Evolutionary conservation across 345 rosid species (phyloP).

Genomic region (Eucalyptus cladocalyx): DNA sequence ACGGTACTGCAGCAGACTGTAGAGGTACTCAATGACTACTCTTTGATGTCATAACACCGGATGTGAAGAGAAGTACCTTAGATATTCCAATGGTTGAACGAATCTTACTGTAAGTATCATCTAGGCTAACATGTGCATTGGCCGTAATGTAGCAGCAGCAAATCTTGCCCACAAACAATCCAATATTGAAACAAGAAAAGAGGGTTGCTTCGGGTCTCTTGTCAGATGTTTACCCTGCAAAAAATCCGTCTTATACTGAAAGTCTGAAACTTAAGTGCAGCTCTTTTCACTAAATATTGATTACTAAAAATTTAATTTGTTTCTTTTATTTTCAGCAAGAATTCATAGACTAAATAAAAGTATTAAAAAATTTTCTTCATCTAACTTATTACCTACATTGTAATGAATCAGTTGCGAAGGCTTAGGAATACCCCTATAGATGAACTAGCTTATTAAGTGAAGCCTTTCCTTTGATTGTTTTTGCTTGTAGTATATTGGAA

Average conservation of each 20-base stretch:
- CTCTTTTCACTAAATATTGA: neutral
- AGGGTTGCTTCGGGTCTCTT: conserved; percentile 41
- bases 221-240: conserved; percentile 59
- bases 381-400: neutral
- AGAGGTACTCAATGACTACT: neutral
- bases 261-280: neutral
- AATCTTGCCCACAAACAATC: conserved; percentile 60
- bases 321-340: neutral
- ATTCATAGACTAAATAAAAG: neutral
- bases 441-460: neutral
- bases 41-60: neutral
- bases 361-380: neutral
- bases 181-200: conserved; percentile 33
- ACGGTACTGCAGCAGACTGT: neutral
- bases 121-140: conserved; percentile 63
- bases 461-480: neutral
- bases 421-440: neutral
- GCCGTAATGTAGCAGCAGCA: conserved; percentile 48
- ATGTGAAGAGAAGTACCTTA: conserved; percentile 32
- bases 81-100: conserved; percentile 70
- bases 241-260: neutral
- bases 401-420: neutral
- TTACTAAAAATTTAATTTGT: neutral
- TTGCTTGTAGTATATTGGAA: neutral
- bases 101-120: conserved; percentile 54